These are phyloP conservation scores for Volvox carteri DNA, from an alignment of 163 green algal species.

Conservation along the genomic window DNA sequence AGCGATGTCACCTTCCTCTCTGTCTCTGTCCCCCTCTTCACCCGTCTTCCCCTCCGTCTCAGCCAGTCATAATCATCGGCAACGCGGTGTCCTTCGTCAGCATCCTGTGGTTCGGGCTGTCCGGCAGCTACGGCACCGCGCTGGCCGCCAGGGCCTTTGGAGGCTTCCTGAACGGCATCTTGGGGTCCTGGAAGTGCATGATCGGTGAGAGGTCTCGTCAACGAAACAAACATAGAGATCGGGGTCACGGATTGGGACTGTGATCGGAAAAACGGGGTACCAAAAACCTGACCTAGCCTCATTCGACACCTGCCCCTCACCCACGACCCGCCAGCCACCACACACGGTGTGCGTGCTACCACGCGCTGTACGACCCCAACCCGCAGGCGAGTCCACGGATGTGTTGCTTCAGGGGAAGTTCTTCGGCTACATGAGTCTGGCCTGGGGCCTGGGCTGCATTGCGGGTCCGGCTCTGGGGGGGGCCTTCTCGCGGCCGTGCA, in stretches of 20 bases:
- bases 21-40: not conserved
- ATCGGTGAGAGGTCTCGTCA: no score
- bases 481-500: conserved; percentile 52
- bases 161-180: conserved; percentile 68
- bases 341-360: no score
- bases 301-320: no score
- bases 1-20: not conserved
- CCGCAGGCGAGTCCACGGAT: conserved; percentile 9
- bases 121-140: conserved; percentile 51
- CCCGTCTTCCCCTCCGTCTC: not conserved
- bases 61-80: conserved; percentile 65
- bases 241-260: no score
- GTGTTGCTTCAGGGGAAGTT: conserved; percentile 58
- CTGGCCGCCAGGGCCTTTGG: conserved; percentile 48
- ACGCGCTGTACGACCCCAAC: no score
- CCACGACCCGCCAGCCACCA: no score
- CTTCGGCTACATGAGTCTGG: conserved; percentile 64
- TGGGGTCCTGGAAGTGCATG: conserved; percentile 63
- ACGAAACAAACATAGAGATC: no score
- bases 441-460: conserved; percentile 70
- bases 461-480: conserved; percentile 60
- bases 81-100: conserved; percentile 34
- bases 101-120: conserved; percentile 64
- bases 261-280: no score
- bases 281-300: no score